Evolutionary conservation across 2,329 filamentous ascomycete species (phyloP).

Genomic region (Trichophyton mentagrophytes): DNA sequence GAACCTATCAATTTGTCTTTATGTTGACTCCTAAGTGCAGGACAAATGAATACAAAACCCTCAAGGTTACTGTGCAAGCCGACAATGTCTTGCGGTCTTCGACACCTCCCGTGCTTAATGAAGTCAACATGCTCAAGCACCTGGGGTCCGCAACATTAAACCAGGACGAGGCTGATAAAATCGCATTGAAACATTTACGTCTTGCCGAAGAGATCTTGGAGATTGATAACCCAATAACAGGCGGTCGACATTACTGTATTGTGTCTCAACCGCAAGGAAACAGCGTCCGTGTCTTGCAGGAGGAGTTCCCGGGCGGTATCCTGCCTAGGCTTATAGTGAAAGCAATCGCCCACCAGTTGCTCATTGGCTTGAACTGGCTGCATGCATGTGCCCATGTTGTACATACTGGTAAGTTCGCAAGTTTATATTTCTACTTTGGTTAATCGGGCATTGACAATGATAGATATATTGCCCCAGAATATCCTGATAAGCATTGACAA

Average conservation of each 20-base stretch:
- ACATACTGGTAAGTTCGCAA: conserved; percentile 15
- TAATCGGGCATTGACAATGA: neutral
- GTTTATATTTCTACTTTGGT: neutral
- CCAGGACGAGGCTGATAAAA: too few relatives aligned
- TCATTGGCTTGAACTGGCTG: conserved; percentile 14
- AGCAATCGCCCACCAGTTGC: conserved; percentile 14
- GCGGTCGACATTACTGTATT: conserved; percentile 17
- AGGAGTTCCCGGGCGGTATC: conserved; percentile 14
- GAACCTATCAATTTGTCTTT: too few relatives aligned
- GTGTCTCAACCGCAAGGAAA: conserved; percentile 16
- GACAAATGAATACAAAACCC: conserved; percentile 13
- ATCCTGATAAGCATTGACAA: conserved; percentile 7
- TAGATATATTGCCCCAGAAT: conserved; percentile 14
- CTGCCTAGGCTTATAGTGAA: conserved; percentile 15
- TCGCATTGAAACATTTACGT: conserved; percentile 14
- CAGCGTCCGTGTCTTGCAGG: conserved; percentile 17
- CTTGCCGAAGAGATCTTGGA: conserved; percentile 19
- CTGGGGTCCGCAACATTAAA: neutral
- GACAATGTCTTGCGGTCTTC: neutral
- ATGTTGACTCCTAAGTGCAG: neutral
- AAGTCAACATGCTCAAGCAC: conserved; percentile 15
- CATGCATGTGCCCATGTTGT: conserved; percentile 12
- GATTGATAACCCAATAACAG: conserved; percentile 8
- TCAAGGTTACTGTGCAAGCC: conserved; percentile 15
- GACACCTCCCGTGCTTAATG: conserved; percentile 13